These are phyloP conservation scores for Coemansia interrupta DNA, from an alignment of 192 early-diverging fungal genomes.

Conservation along the genomic window DNA sequence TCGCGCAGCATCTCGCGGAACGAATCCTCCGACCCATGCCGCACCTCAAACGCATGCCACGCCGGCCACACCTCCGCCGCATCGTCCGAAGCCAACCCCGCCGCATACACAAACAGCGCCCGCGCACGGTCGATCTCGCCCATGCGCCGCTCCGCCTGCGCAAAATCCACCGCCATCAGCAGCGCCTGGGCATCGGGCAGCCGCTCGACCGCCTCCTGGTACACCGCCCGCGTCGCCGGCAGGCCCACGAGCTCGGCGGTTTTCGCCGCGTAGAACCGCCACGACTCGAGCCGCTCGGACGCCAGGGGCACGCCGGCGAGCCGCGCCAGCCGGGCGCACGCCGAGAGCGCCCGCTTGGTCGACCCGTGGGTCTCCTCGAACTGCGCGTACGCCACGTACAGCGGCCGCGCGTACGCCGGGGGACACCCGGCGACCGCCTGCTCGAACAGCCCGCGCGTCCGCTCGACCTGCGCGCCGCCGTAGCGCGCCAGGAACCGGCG, in stretches of 20 bases:
- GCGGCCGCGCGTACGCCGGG: conserved; percentile 74
- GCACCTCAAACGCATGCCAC: conserved; percentile 97
- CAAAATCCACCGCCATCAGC: conserved; percentile 77
- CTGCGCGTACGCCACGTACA: conserved; percentile 88
- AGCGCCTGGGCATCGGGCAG: conserved; percentile 78
- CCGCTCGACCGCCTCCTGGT: conserved; percentile 83
- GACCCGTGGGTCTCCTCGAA: conserved; percentile 90
- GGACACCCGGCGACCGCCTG: conserved; percentile 86
- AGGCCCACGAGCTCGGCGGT: conserved; percentile 83
- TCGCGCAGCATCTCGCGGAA: conserved; percentile 97
- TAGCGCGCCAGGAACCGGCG: conserved; percentile 81
- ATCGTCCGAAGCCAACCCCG: conserved; percentile 71
- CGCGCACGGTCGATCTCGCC: conserved; percentile 95
- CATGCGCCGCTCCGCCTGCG: conserved; percentile 80
- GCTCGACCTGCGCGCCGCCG: conserved; percentile 82
- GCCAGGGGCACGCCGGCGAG: conserved; percentile 18
- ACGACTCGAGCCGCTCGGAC: conserved; percentile 74
- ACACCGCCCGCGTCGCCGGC: conserved; percentile 83
- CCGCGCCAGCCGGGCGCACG: conserved; percentile 83
- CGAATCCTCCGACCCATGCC: conserved; percentile 95
- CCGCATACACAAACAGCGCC: conserved; percentile 79
- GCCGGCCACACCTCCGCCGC: conserved; percentile 82
- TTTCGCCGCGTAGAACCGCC: conserved; percentile 85
- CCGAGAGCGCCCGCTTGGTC: conserved; percentile 86
- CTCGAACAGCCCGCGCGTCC: conserved; percentile 92